Base-by-base conservation (phyloP, 305 asterid species). In the Stenogyne calaminthoides region DNA sequence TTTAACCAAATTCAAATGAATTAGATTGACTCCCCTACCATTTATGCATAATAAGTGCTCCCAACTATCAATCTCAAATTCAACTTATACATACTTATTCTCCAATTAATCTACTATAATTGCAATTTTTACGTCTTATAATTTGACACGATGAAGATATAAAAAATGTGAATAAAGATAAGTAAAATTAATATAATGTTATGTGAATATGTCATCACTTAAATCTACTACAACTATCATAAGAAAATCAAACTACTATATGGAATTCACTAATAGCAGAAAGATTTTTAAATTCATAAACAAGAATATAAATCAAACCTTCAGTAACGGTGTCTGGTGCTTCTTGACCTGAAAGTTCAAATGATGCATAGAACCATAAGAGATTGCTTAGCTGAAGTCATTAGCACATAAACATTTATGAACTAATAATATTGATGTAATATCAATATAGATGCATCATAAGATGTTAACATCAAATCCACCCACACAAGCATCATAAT, bases 271-370 rank as follows among this genome's bases (percentile, higher is more conserved):
- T 40, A 25, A 73, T 64, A 64, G 36, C 44, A 11, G 46, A 16
- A 63, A 47, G 44, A 7, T 10, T 27, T 68, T 10, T 8, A 32
- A 47, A 52, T 70, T 29, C 16, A 65, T 55, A 15, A 61, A 57
- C 44, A 42, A 74, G 57, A 75, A 62, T 67, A 60, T 25, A 25
- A 55, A 56, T 52, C 85, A 42, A 32, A 83, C 87, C 87, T 81
- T 83, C 76, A 83, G 69, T 76, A 83, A 73, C 15, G 87, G 87
- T 15, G 85, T 80, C n/a, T 83, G 83, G 75, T 67, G 85, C 78
- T 83, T 83, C 80, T 80, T 83, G 67, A 83, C 83, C 87, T 83
- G 83, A 37, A 58, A 60, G 66, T 60, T 32, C 65, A 74, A 81
- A 29, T 20, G 22, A 58, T 39, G 37, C 55, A 55, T 32, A 66